These are phyloP conservation scores for Russula compacta DNA, from an alignment of 768 basidiomycete genomes.

Conservation along the genomic window DNA sequence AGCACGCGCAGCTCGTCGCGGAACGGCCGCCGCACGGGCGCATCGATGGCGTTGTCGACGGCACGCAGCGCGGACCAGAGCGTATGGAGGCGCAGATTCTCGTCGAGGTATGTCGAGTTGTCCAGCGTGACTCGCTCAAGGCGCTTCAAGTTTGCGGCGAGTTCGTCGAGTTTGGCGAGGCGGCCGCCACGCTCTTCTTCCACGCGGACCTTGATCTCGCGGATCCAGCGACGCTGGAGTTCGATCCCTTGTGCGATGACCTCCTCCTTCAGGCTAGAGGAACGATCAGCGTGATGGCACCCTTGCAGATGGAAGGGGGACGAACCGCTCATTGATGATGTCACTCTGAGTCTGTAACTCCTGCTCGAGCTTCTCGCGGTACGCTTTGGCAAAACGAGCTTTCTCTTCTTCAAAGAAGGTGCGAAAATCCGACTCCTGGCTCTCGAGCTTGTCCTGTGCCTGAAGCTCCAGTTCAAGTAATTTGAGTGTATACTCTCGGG, in stretches of 20 bases:
- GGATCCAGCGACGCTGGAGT: slow-evolving; percentile 92
- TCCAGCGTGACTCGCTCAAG: slow-evolving; percentile 87
- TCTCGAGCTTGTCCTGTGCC: slow-evolving; percentile 75
- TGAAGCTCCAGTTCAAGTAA: slow-evolving; percentile 79
- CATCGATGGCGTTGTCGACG: slow-evolving; percentile 51
- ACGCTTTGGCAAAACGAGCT: slow-evolving; percentile 58
- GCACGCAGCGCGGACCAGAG: slow-evolving; percentile 92
- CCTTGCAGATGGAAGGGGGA: neutral
- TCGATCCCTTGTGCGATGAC: slow-evolving; percentile 96
- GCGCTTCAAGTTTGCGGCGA: slow-evolving; percentile 81
- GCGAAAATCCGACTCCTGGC: slow-evolving; percentile 80
- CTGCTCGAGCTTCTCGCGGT: slow-evolving; percentile 75
- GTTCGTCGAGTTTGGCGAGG: slow-evolving; percentile 88
- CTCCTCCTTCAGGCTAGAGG: slow-evolving; percentile 75
- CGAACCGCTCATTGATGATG: slow-evolving; percentile 89
- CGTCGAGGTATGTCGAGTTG: slow-evolving; percentile 84
- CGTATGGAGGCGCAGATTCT: slow-evolving; percentile 85
- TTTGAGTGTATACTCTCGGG: slow-evolving; percentile 71
- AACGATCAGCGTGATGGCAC: neutral
- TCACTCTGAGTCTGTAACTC: slow-evolving; percentile 86
- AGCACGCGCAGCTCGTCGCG: slow-evolving; percentile 81
- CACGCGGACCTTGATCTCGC: slow-evolving; percentile 90
- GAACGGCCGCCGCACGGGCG: slow-evolving; percentile 71
- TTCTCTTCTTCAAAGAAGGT: slow-evolving; percentile 75
- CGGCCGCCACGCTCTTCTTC: slow-evolving; percentile 96